Percentiles rank a stretch among this genome's conserved stretches.
phyloP scores from a whole-genome alignment of 2,329 filamentous ascomycete species.

The Ambrosiella beaveri region DNA sequence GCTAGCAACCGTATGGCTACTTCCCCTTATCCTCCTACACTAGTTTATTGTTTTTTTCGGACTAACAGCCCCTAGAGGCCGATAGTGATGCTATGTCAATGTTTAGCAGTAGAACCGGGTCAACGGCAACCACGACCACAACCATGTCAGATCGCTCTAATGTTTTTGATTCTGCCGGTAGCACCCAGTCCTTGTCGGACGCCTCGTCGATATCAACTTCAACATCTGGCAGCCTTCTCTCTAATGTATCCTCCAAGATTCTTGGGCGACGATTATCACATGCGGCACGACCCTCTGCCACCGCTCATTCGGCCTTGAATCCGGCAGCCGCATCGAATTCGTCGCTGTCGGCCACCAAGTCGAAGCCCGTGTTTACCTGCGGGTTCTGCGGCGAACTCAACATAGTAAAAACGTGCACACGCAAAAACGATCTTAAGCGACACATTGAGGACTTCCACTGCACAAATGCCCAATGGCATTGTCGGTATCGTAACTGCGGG shows the following conservation, averaged over 20 bases:
- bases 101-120: constrained; percentile 20
- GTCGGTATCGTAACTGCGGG: constrained; percentile 26
- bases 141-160: constrained; percentile 22
- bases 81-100: constrained; percentile 18
- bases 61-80: neutral
- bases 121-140: constrained; percentile 14
- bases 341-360: constrained; percentile 18
- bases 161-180: constrained; percentile 21
- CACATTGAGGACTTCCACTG: constrained; percentile 33
- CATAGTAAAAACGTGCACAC: constrained; percentile 27
- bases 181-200: constrained; percentile 24
- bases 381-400: constrained; percentile 26
- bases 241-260: constrained; percentile 24
- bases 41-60: neutral
- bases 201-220: constrained; percentile 21
- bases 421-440: constrained; percentile 31
- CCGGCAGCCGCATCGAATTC: neutral
- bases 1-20: constrained; percentile 1
- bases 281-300: constrained; percentile 15
- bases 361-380: constrained; percentile 24
- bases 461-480: constrained; percentile 29
- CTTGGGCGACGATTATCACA: constrained; percentile 18
- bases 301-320: neutral
- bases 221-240: constrained; percentile 21
- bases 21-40: neutral